A percentile compares a stretch with the other conserved stretches of the same genome.
These are phyloP conservation scores for Pestalotiopsis sp. DNA, from an alignment of 2,329 filamentous ascomycete genomes.

Conservation along the genomic window DNA sequence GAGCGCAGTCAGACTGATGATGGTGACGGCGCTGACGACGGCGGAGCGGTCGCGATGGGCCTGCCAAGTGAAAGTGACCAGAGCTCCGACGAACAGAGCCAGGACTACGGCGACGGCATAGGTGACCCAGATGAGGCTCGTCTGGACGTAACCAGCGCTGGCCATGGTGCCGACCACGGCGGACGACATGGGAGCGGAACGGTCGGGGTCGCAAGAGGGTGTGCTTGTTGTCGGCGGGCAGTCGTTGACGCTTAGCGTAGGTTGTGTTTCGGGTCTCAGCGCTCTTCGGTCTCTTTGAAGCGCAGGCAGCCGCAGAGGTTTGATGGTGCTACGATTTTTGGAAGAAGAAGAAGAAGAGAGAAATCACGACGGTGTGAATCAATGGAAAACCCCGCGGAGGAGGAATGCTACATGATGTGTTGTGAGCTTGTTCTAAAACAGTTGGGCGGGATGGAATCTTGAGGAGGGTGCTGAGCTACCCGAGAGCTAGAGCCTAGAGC, in stretches of 20 bases:
- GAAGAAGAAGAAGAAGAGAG: not conserved
- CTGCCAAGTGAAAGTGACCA: constrained; percentile 93
- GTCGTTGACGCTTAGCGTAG: not conserved
- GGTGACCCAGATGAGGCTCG: constrained; percentile 90
- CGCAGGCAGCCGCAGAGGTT: not conserved
- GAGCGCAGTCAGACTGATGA: constrained; percentile 82
- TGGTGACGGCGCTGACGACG: constrained; percentile 80
- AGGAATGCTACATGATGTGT: constrained; percentile 8
- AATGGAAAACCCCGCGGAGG: not conserved
- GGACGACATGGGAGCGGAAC: constrained; percentile 1
- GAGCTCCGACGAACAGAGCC: constrained; percentile 74
- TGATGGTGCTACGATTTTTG: not conserved
- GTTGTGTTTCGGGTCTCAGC: not conserved
- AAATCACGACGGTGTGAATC: not conserved
- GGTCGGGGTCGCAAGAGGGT: not conserved
- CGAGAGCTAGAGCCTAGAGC: not conserved
- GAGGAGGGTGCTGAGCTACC: not conserved
- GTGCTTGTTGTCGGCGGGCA: not conserved
- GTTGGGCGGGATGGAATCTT: not conserved
- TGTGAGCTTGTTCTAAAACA: not conserved
- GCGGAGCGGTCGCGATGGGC: constrained; percentile 83
- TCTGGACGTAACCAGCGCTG: constrained; percentile 70
- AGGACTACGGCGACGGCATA: constrained; percentile 83
- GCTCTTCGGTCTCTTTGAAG: not conserved
- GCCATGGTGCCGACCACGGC: constrained; percentile 25